Evolutionary conservation across 768 basidiomycete species (phyloP).

Genomic region (Mycena vulgaris): DNA sequence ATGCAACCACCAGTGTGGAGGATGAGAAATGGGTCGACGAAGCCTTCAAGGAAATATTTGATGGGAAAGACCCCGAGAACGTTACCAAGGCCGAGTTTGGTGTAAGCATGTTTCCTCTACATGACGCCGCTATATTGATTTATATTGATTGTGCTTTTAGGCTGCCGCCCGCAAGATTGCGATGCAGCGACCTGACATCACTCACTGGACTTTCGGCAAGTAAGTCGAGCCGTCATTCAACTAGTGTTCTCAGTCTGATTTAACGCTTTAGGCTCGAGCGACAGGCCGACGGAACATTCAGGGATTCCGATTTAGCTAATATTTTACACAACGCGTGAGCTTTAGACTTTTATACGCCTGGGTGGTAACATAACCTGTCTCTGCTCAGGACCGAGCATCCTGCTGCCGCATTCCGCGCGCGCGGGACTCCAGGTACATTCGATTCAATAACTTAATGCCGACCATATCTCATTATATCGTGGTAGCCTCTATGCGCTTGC

Average conservation of each 20-base stretch:
- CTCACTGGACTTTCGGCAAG: constrained; percentile 80
- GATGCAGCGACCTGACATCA: constrained; percentile 61
- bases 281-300: constrained; percentile 61
- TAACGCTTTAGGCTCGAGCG: constrained; percentile 2
- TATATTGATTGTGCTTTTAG: constrained; percentile 64
- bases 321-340: constrained; percentile 79
- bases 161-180: constrained; percentile 54
- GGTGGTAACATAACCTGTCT: constrained; percentile 18
- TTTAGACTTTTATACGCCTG: not conserved
- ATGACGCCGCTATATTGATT: constrained; percentile 38
- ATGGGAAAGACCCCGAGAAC: constrained; percentile 64
- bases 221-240: constrained; percentile 46
- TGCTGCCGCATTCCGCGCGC: constrained; percentile 82
- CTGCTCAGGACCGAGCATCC: constrained; percentile 73
- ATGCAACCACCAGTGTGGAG: constrained; percentile 80
- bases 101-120: constrained; percentile 3
- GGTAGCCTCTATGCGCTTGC: constrained; percentile 74
- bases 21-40: constrained; percentile 80
- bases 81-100: constrained; percentile 48
- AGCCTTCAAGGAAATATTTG: constrained; percentile 69
- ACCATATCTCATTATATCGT: not conserved
- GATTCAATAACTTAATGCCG: not conserved
- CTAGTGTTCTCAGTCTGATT: not conserved
- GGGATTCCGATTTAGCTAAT: constrained; percentile 78
- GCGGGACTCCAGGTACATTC: constrained; percentile 72